Evolutionary conservation across 2,329 filamentous ascomycete species (phyloP).

Genomic region (Incumbomyces delicatus): DNA sequence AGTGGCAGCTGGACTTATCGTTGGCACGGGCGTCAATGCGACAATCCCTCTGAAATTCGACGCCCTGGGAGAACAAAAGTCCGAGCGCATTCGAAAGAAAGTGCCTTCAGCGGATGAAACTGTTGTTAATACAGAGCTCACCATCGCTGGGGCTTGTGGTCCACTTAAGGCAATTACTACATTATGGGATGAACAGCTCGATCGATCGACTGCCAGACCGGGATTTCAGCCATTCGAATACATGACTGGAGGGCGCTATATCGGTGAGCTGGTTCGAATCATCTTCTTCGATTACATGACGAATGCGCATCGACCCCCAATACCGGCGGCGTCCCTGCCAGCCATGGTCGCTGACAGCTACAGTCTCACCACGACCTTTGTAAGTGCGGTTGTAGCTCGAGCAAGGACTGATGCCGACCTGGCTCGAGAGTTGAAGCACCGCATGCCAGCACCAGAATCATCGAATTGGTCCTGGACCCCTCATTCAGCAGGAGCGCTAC

Average conservation of each 20-base stretch:
- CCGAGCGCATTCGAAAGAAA: constrained; percentile 40
- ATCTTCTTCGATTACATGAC: constrained; percentile 58
- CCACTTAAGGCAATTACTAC: constrained; percentile 60
- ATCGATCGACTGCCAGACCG: constrained; percentile 56
- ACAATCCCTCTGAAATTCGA: constrained; percentile 61
- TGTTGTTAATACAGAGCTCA: constrained; percentile 77
- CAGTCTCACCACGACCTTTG: constrained; percentile 59
- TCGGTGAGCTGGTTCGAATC: constrained; percentile 65
- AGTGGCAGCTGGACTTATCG: constrained; percentile 69
- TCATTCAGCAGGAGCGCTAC: constrained; percentile 49
- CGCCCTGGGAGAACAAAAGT: constrained; percentile 55
- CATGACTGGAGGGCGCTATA: constrained; percentile 69
- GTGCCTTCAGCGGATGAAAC: constrained; percentile 51
- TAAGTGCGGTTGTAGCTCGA: constrained; percentile 58
- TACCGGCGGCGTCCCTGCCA: constrained; percentile 43
- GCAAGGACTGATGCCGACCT: constrained; percentile 39
- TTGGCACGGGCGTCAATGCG: constrained; percentile 72
- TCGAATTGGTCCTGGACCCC: constrained; percentile 53
- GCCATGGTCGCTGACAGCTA: constrained; percentile 47
- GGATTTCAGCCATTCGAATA: constrained; percentile 78
- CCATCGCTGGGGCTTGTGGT: constrained; percentile 63
- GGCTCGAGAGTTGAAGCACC: constrained; percentile 39
- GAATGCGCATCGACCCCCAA: constrained; percentile 27
- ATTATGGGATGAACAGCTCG: constrained; percentile 59
- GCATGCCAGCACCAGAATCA: constrained; percentile 41